phyloP scores from a whole-genome alignment of 2,329 filamentous ascomycete species.

The Pseudonectria buxi region DNA sequence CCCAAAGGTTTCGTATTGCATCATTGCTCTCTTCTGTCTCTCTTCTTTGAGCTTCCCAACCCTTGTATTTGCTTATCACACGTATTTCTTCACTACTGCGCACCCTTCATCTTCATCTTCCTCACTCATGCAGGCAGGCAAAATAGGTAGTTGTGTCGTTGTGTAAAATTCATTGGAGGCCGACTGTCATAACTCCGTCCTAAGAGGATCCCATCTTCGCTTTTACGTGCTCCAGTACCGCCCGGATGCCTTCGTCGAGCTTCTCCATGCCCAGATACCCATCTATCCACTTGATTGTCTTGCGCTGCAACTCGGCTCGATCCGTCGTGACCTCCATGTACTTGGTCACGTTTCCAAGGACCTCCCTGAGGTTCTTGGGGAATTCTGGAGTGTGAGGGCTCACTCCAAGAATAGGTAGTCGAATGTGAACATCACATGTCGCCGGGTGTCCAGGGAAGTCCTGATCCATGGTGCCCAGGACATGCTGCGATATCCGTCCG shows the following conservation, averaged over 20 bases:
- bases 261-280: constrained; percentile 40
- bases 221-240: constrained; percentile 49
- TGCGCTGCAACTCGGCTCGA: constrained; percentile 38
- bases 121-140: too few species aligned
- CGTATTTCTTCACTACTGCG: too few species aligned
- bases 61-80: too few species aligned
- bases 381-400: constrained; percentile 61
- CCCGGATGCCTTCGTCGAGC: constrained; percentile 49
- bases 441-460: constrained; percentile 53
- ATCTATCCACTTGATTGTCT: constrained; percentile 49
- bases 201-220: constrained; percentile 18
- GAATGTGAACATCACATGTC: constrained; percentile 65
- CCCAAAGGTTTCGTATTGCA: too few species aligned
- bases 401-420: constrained; percentile 62
- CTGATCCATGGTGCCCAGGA: constrained; percentile 58
- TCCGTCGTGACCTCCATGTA: constrained; percentile 40
- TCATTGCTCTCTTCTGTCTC: too few species aligned
- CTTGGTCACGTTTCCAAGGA: constrained; percentile 55
- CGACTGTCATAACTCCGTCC: background rate
- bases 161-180: too few species aligned
- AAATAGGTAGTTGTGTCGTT: too few species aligned
- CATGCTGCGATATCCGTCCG: constrained; percentile 62
- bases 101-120: too few species aligned
- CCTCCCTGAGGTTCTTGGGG: constrained; percentile 60
- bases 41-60: too few species aligned